Evolutionary conservation across 495 filamentous ascomycete species (phyloP), one percentile per base, ranked within the genome.

Genomic region (Talaromyces nanjingensis): DNA sequence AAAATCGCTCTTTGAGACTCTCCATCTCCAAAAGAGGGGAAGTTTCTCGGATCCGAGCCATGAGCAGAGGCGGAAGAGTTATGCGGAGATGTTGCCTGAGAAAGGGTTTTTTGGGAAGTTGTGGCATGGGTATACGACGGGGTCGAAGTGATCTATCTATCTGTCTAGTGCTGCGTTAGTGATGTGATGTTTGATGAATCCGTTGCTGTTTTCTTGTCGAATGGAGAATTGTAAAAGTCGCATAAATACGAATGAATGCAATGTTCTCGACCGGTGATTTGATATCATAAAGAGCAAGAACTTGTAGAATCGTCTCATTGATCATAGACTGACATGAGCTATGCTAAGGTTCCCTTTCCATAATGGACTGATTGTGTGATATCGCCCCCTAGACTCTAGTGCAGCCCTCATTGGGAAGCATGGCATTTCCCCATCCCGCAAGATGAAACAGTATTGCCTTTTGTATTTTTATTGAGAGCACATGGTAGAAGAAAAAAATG

Each of bases 61-160:
- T 54, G 67, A 72, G 6, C 70, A 72, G 8, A 74, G 83, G 14
- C 72, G 80, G 39, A 72, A 75, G 16, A 81, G 78, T 66, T 85
- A 76, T 66, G 76, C 73, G 47, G 84, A 86, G 66, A 81, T 84
- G 72, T 22, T 61, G 20, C 72, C 73, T 9, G 65, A 69, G 29
- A 73, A 78, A 0, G 82, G 81, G 0, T 70, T 79, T 53, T 76
- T 86, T 56, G 77, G 79, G 2, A 79, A 77, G 66, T 74, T 78
- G 79, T 86, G 84, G 84, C 71, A 84, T 63, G 82, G 75, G 63
- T 85, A 81, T 72, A 79, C 72, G 22, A 65, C 70, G 27, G 74
- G 76, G 12, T 64, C 37, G 47, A 52, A 62, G 56, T 59, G 18
- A 37, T 24, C 8, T 20, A 8, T 18, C 22, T 20, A 33, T 33